These are phyloP conservation scores for Ascochyta rabiei DNA, from an alignment of 2,329 filamentous ascomycete genomes.

Conservation along the genomic window DNA sequence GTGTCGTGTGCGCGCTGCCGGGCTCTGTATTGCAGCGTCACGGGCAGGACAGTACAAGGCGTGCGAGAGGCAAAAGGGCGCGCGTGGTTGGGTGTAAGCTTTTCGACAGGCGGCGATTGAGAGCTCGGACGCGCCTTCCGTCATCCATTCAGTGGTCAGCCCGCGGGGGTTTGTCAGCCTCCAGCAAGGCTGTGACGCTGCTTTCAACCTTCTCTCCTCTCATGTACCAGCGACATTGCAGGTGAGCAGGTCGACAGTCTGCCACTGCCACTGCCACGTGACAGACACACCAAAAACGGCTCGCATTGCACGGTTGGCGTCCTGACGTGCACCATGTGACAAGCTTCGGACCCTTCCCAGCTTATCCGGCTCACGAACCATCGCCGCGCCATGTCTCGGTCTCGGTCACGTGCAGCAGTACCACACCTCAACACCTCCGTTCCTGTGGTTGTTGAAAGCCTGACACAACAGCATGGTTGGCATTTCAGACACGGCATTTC, in stretches of 20 bases:
- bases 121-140: slow-evolving; percentile 13
- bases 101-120: slow-evolving; percentile 2
- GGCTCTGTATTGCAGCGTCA: slow-evolving; percentile 33
- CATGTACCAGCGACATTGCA: not conserved
- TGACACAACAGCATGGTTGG: too few species aligned
- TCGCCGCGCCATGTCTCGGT: not conserved
- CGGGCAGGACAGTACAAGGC: slow-evolving; percentile 18
- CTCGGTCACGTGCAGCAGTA: too few species aligned
- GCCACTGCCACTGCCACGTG: too few species aligned
- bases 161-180: slow-evolving; percentile 10
- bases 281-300: not conserved
- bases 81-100: slow-evolving; percentile 9
- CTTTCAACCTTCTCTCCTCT: not conserved
- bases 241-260: not conserved
- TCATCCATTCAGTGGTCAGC: slow-evolving; percentile 12
- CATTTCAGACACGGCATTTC: too few species aligned
- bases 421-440: too few species aligned
- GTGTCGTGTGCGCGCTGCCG: slow-evolving; percentile 25
- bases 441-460: too few species aligned
- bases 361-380: not conserved
- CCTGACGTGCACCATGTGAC: not conserved
- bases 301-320: not conserved
- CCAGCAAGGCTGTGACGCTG: not conserved
- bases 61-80: slow-evolving; percentile 6
- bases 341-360: not conserved